Evolutionary conservation across 768 basidiomycete species (phyloP), one percentile per base, ranked within the genome.

Genomic region (Lactifluus volemus): DNA sequence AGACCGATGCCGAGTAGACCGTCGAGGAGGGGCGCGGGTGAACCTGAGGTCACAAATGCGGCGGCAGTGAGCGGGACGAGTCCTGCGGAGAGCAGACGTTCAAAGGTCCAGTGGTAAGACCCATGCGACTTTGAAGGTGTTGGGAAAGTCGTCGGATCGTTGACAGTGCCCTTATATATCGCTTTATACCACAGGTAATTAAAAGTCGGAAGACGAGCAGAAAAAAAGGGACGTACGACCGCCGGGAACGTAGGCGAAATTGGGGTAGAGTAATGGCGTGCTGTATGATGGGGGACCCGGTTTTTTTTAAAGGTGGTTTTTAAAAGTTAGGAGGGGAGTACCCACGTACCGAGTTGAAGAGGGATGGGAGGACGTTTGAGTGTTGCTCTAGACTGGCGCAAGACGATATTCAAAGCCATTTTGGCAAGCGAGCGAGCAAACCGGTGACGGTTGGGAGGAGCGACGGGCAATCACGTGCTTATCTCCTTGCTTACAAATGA

Each of bases 111-210:
- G 74, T 84, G 96, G 74, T 97, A 86, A 2, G 93, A 94, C 53
- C 97, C 96, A 68, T 95, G 89, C 1, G 82, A 73, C 70, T 82
- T 86, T 61, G 83, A 87, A 5, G 93, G 83, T 5, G 85, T 72
- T 21, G 96, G 95, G 78, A 96, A 98, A 9, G 84, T 77, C 2
- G 90, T 93, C 2, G 95, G 89, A 72, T 99, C 97, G 75, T 99
- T 98, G 62, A 93, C 94, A 34, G 92, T 89, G 53, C 96, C 97
- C 71, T 84, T 83, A 76, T 88, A 83, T 69, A 97, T 82, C 61
- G 94, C 93, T 92, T 64, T 32, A 59, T 15, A 44, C n/a, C 19
- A 34, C 6, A 9, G 32, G 32, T 5, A 9, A 34, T 6, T 1
- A 34, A 34, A 34, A 34, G 32, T 34, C 32, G 9, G 15, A 3